These are phyloP conservation scores for Acacia pycnantha DNA, from an alignment of 331 rosid genomes.

Conservation along the genomic window DNA sequence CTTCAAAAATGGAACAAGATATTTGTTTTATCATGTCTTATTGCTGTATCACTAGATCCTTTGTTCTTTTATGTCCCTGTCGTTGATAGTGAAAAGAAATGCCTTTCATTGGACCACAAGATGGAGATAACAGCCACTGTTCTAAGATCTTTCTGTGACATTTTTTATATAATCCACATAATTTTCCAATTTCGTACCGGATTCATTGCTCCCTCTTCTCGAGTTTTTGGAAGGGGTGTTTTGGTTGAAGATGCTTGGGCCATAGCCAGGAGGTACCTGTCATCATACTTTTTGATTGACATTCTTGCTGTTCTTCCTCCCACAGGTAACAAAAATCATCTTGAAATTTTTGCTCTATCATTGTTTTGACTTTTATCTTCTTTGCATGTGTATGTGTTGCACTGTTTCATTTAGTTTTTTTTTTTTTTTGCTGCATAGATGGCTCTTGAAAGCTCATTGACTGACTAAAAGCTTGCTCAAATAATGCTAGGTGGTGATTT, in stretches of 20 bases:
- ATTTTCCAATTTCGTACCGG: constrained; percentile 92
- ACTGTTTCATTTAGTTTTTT: background rate
- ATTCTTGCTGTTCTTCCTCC: constrained; percentile 96
- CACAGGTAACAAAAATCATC: constrained; percentile 58
- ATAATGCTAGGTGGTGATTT: constrained; percentile 62
- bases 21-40: constrained; percentile 78
- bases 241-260: constrained; percentile 86
- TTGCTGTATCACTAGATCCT: constrained; percentile 92
- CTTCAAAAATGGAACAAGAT: constrained; percentile 98
- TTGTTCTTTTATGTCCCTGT: constrained; percentile 89
- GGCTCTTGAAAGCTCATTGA: constrained; percentile 23
- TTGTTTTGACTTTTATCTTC: constrained; percentile 9
- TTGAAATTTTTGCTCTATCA: background rate
- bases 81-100: constrained; percentile 57
- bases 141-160: constrained; percentile 82
- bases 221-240: constrained; percentile 97
- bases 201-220: constrained; percentile 91
- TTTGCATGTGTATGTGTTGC: background rate
- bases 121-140: constrained; percentile 73
- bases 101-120: constrained; percentile 67
- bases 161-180: constrained; percentile 78
- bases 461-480: constrained; percentile 11
- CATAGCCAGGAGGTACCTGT: constrained; percentile 81
- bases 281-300: constrained; percentile 83
- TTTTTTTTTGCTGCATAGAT: background rate